Percentiles rank a stretch among this genome's conserved stretches.
Evolutionary conservation across 2,329 filamentous ascomycete species (phyloP).

Genomic region (Monosporascus sp.): DNA sequence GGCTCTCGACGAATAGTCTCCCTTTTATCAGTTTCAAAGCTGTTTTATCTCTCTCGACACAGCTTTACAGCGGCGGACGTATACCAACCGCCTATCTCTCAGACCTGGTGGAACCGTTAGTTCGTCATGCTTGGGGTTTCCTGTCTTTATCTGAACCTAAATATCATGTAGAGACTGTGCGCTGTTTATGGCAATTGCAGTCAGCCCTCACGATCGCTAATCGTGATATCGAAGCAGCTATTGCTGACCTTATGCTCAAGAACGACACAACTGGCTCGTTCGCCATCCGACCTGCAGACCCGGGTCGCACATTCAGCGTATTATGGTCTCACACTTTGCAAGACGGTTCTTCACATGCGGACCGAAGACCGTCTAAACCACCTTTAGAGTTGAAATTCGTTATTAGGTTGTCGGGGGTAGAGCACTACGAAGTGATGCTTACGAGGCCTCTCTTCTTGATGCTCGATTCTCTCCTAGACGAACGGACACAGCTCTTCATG

Average conservation of each 20-base stretch:
- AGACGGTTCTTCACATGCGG: constrained; percentile 44
- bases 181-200: constrained; percentile 82
- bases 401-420: constrained; percentile 47
- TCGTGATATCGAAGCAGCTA: constrained; percentile 74
- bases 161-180: constrained; percentile 89
- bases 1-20: constrained; percentile 36
- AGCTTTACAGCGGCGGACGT: constrained; percentile 50
- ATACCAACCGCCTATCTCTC: constrained; percentile 50
- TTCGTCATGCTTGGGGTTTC: constrained; percentile 72
- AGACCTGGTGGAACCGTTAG: constrained; percentile 62
- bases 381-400: constrained; percentile 29
- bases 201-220: constrained; percentile 60
- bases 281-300: constrained; percentile 48
- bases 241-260: constrained; percentile 64
- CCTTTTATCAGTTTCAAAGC: constrained; percentile 55
- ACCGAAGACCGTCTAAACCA: constrained; percentile 37
- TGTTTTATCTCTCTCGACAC: constrained; percentile 52
- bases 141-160: constrained; percentile 80
- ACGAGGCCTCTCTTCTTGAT: constrained; percentile 77
- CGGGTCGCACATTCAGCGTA: constrained; percentile 65
- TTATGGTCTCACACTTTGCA: constrained; percentile 78
- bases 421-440: constrained; percentile 68
- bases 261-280: constrained; percentile 43
- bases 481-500: constrained; percentile 69
- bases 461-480: constrained; percentile 71